Conservation (phyloP, 75 land plant species). For the Picea sitchensis region DNA sequence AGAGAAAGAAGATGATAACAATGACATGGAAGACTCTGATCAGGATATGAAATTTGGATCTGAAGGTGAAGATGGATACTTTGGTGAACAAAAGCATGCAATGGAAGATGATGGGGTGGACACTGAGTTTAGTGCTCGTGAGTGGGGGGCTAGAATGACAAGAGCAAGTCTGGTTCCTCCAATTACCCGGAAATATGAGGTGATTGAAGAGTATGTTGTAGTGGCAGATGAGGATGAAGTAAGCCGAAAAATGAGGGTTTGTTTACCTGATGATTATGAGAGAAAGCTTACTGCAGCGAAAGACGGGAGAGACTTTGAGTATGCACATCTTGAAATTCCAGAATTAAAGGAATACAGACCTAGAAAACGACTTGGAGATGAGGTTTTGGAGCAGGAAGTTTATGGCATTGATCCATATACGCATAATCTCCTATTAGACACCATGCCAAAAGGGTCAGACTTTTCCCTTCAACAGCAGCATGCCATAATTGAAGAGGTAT, state of each 20-base stretch:
- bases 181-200: slow-evolving; percentile 91
- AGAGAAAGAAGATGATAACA: slow-evolving; percentile 48
- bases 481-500: slow-evolving; percentile 85
- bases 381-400: slow-evolving; percentile 98
- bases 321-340: slow-evolving; percentile 86
- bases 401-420: slow-evolving; percentile 99
- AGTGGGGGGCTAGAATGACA: slow-evolving; percentile 99
- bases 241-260: slow-evolving; percentile 76
- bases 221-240: slow-evolving; percentile 89
- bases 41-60: slow-evolving; percentile 58
- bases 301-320: slow-evolving; percentile 50
- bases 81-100: slow-evolving; percentile 28
- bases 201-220: slow-evolving; percentile 88
- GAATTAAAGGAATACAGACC: slow-evolving; percentile 93
- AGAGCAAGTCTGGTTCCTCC: slow-evolving; percentile 95
- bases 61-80: slow-evolving; percentile 30
- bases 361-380: slow-evolving; percentile 74
- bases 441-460: slow-evolving; percentile 76
- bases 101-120: slow-evolving; percentile 36
- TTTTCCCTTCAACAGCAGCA: slow-evolving; percentile 61
- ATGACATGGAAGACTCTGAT: slow-evolving; percentile 62
- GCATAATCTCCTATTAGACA: slow-evolving; percentile 86
- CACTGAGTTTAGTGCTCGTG: slow-evolving; percentile 49
- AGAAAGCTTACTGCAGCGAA: slow-evolving; percentile 69
- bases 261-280: slow-evolving; percentile 85